Base-by-base conservation (phyloP, 805 yeast genomes). In the Saccharomyces mikatae region DNA sequence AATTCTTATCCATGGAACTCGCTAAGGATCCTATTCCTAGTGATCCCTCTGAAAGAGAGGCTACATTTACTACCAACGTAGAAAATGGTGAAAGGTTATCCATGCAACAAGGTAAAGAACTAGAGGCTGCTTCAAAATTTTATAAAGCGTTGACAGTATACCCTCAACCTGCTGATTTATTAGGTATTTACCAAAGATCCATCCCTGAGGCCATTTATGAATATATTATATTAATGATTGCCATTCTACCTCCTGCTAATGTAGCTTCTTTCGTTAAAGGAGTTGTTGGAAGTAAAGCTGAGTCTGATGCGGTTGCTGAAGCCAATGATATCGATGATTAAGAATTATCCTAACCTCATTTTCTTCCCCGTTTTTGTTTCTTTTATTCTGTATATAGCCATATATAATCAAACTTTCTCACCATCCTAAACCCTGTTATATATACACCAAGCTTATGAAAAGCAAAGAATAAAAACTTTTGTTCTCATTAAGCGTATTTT, bases 121-220 rank as follows among this genome's bases (percentile, higher is more conserved):
- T 86, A 59, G 89, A 86, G 56, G 85, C 97, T 48, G 98, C 99
- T 41, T 77, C 91, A 62, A 80, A 85, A 61, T 94, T 90, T 80
- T 94, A 94, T 81, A 87, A 89, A 72, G 98, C 97, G 13, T 78
- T 94, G 68, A 81, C 89, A 46, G 91, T 90, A 51, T 92, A 91
- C 72, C 98, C 99, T 58, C 86, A 87, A 71, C 99, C 99, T 56
- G 85, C 95, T 54, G 97, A 89, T 65, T 82, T 94, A 63, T 79
- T 94, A 69, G 86, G 86, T 51, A 84, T 92, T 64, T 92, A 89
- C 75, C 97, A 92, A 76, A 87, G 87, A 76, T 80, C 91, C 52
- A 83, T 92, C 60, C 91, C 94, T 52, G 86, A 84, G 67, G 83
- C 81, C 48, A 84, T 91, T 55, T 84, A 89, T 69, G 97, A 90